These are phyloP conservation scores for Dryas alaskensis DNA, from an alignment of 306 rosid species.

Conservation along the genomic window DNA sequence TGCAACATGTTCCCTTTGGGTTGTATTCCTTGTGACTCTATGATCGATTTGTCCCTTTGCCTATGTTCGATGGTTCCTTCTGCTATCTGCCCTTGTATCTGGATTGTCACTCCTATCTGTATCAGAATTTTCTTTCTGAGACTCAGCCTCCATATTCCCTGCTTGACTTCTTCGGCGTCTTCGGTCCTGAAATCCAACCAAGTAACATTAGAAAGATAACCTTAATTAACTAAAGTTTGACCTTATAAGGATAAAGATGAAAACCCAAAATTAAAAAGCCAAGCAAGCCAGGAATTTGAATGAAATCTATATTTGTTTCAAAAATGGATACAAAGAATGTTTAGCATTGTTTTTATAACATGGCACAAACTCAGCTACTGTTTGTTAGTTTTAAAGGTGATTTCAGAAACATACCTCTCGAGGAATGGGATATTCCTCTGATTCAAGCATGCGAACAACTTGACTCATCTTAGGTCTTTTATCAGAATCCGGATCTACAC, in stretches of 20 bases:
- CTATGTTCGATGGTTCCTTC: slow-evolving; percentile 49
- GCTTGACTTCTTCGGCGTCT: slow-evolving; percentile 56
- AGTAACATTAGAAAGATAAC: slow-evolving; percentile 19
- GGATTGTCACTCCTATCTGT: slow-evolving; percentile 54
- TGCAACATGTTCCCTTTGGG: slow-evolving; percentile 35
- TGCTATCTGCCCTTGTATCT: slow-evolving; percentile 34
- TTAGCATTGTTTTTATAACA: background rate
- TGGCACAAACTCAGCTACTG: background rate
- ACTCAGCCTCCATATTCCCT: slow-evolving; percentile 37
- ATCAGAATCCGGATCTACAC: slow-evolving; percentile 84
- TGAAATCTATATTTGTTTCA: background rate
- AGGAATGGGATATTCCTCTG: slow-evolving; percentile 84
- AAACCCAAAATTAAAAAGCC: background rate
- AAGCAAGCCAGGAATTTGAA: background rate
- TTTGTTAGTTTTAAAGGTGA: slow-evolving; percentile 9
- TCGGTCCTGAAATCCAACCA: slow-evolving; percentile 50
- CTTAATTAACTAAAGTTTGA: slow-evolving; percentile 18
- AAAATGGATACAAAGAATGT: background rate
- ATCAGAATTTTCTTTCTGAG: slow-evolving; percentile 44
- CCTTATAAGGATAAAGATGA: background rate
- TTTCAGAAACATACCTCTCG: slow-evolving; percentile 66
- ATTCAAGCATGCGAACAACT: slow-evolving; percentile 94
- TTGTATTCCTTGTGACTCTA: slow-evolving; percentile 20
- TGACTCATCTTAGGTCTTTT: slow-evolving; percentile 93
- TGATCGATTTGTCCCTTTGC: slow-evolving; percentile 16